Percentiles rank a stretch among this genome's conserved stretches.
Evolutionary conservation across 768 basidiomycete species (phyloP).

Genomic region (Lyophyllum semitale): DNA sequence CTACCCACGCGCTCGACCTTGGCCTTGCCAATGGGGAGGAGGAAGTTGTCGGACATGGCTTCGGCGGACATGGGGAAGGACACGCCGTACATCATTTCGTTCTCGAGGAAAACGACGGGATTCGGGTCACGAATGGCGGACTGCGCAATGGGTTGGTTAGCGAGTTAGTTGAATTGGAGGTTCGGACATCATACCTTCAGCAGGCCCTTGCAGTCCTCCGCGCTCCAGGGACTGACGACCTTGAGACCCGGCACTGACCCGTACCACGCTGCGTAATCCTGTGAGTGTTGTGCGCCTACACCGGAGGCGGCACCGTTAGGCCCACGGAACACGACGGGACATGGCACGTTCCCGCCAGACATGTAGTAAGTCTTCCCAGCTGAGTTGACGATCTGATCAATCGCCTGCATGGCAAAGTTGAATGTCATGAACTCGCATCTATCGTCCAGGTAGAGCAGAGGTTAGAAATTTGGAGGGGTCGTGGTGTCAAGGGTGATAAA

Average conservation of each 20-base stretch:
- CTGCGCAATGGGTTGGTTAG: conserved; percentile 36
- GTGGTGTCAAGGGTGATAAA: conserved; percentile 4
- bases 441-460: conserved; percentile 12
- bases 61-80: conserved; percentile 95
- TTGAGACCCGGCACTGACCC: conserved; percentile 93
- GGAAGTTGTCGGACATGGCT: conserved; percentile 93
- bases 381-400: conserved; percentile 99
- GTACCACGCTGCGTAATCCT: conserved; percentile 97
- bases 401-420: conserved; percentile 99
- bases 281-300: conserved; percentile 96
- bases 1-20: conserved; percentile 93
- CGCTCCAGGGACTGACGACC: conserved; percentile 95
- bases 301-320: conserved; percentile 98
- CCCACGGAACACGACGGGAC: conserved; percentile 98
- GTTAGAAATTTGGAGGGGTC: conserved; percentile 8
- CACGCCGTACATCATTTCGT: conserved; percentile 98
- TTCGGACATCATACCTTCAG: conserved; percentile 67
- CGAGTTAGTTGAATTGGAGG: neutral
- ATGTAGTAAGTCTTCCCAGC: conserved; percentile 99
- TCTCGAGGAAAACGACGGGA: conserved; percentile 98
- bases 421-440: conserved; percentile 99
- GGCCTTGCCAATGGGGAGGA: conserved; percentile 95
- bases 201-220: conserved; percentile 99
- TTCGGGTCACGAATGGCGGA: conserved; percentile 98
- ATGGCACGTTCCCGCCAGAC: conserved; percentile 98